A percentile compares a stretch with the other conserved stretches of the same genome.
These are phyloP conservation scores for Rubus idaeus DNA, from an alignment of 306 rosid species.

Conservation along the genomic window DNA sequence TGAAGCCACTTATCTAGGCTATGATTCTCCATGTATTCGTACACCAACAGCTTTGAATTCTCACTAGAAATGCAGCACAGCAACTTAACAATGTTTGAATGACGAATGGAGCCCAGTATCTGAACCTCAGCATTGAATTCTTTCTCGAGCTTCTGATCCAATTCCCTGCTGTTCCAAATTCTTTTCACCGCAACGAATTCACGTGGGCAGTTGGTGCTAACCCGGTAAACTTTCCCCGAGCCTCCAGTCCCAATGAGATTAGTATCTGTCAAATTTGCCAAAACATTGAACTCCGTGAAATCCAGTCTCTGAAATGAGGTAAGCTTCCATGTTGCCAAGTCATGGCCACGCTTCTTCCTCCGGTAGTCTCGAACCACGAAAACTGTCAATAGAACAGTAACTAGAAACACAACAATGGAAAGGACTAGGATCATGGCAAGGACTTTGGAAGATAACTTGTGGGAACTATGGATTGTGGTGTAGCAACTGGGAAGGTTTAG, in stretches of 20 bases:
- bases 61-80: conserved; percentile 73
- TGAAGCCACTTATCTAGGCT: conserved; percentile 84
- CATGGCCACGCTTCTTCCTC: conserved; percentile 33
- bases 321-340: conserved; percentile 66
- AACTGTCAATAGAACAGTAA: conserved; percentile 27
- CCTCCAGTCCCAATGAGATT: conserved; percentile 92
- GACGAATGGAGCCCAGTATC: conserved; percentile 68
- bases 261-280: conserved; percentile 52
- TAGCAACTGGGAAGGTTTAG: conserved; percentile 48
- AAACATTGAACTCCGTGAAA: conserved; percentile 50
- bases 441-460: conserved; percentile 39
- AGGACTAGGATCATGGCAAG: conserved; percentile 44
- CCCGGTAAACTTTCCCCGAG: conserved; percentile 72
- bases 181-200: conserved; percentile 72
- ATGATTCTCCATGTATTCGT: conserved; percentile 81
- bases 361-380: conserved; percentile 26
- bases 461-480: conserved; percentile 24
- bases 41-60: conserved; percentile 72
- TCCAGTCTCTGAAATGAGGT: conserved; percentile 75
- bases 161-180: conserved; percentile 46
- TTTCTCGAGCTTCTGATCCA: conserved; percentile 56
- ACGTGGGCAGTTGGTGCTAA: conserved; percentile 43
- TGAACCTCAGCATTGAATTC: conserved; percentile 75
- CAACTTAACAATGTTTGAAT: conserved; percentile 81
- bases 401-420: conserved; percentile 24